phyloP scores from a whole-genome alignment of 495 filamentous ascomycete species.

The Parachaetomium inaequale region DNA sequence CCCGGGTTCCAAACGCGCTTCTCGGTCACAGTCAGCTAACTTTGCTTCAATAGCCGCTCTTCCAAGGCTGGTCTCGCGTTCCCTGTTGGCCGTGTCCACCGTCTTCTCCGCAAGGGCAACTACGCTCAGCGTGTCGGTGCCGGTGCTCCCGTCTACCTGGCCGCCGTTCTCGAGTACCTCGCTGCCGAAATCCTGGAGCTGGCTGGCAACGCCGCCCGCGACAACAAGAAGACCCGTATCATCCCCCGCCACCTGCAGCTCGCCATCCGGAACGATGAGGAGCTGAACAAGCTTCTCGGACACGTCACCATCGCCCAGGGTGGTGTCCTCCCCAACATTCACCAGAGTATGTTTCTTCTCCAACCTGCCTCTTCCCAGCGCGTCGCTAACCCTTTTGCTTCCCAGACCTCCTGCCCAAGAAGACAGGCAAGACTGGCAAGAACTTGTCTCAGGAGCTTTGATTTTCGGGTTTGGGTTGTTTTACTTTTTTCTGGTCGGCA shows the following conservation, averaged over 20 bases:
- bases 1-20: constrained; percentile 25
- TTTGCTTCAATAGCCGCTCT: constrained; percentile 65
- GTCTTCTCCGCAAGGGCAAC: constrained; percentile 99
- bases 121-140: constrained; percentile 99
- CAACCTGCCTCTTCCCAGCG: background rate
- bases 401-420: constrained; percentile 93
- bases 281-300: constrained; percentile 98
- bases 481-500: constrained; percentile 62
- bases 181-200: constrained; percentile 98
- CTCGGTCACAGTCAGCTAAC: constrained; percentile 33
- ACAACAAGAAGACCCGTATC: constrained; percentile 99
- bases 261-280: constrained; percentile 99
- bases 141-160: constrained; percentile 96
- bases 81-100: constrained; percentile 99
- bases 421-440: constrained; percentile 91
- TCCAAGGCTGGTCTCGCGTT: constrained; percentile 99
- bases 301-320: constrained; percentile 99
- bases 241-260: constrained; percentile 99
- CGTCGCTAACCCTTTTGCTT: constrained; percentile 43
- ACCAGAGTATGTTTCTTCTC: constrained; percentile 74
- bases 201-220: constrained; percentile 96
- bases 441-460: constrained; percentile 87
- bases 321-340: constrained; percentile 98
- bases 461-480: constrained; percentile 52
- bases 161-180: constrained; percentile 97